Evolutionary conservation across 2,329 filamentous ascomycete species (phyloP).

Genomic region (Magnaporthales sp.): DNA sequence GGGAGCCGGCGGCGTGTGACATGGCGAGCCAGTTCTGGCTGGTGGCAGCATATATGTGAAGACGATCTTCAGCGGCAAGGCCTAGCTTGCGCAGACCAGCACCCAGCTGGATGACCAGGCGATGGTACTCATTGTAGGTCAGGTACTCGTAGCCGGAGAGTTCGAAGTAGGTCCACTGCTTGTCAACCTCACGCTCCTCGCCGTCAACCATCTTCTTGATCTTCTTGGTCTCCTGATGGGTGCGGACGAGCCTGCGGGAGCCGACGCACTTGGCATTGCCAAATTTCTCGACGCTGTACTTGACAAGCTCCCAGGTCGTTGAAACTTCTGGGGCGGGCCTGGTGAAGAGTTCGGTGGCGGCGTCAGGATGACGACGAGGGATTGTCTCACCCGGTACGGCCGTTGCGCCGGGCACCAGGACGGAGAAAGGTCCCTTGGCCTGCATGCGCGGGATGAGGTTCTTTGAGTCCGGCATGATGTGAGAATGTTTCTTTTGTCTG

Average conservation of each 20-base stretch:
- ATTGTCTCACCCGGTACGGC: slow-evolving; percentile 62
- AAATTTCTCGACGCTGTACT: slow-evolving; percentile 54
- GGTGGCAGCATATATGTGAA: slow-evolving; percentile 77
- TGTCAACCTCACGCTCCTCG: slow-evolving; percentile 69
- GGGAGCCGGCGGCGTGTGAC: slow-evolving; percentile 51
- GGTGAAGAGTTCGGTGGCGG: slow-evolving; percentile 52
- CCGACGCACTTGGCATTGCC: slow-evolving; percentile 60
- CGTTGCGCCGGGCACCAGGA: slow-evolving; percentile 57
- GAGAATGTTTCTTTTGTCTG: not conserved
- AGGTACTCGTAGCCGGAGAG: slow-evolving; percentile 70
- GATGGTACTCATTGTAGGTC: slow-evolving; percentile 71
- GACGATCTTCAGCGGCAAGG: slow-evolving; percentile 55
- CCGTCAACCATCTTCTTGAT: slow-evolving; percentile 83
- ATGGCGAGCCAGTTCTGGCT: slow-evolving; percentile 43
- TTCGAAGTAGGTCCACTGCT: slow-evolving; percentile 84
- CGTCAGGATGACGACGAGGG: slow-evolving; percentile 55
- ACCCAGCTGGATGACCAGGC: slow-evolving; percentile 57
- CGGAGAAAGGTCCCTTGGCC: slow-evolving; percentile 57
- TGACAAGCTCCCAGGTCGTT: slow-evolving; percentile 70
- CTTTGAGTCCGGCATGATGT: slow-evolving; percentile 7
- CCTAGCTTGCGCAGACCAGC: slow-evolving; percentile 66
- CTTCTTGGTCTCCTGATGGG: slow-evolving; percentile 78
- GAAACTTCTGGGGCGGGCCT: slow-evolving; percentile 55
- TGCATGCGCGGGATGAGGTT: slow-evolving; percentile 34
- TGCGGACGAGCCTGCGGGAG: slow-evolving; percentile 64